phyloP scores from a whole-genome alignment of 768 basidiomycete species.

The Hysterangium stoloniferum region DNA sequence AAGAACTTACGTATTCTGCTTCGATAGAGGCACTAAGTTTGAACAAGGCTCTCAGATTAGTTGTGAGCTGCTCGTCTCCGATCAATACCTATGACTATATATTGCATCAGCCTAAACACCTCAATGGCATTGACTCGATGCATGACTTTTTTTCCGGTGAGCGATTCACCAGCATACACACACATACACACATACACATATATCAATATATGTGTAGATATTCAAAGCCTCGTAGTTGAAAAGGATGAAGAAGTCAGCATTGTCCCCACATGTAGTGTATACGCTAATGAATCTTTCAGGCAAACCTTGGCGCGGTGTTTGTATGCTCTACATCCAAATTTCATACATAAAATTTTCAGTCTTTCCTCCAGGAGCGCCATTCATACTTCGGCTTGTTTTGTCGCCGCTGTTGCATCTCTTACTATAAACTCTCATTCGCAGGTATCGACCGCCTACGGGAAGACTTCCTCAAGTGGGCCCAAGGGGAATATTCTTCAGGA shows the following conservation, averaged over 20 bases:
- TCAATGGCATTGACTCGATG: conserved; percentile 50
- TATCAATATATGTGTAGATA: conserved; percentile 34
- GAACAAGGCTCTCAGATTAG: conserved; percentile 37
- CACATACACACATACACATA: conserved; percentile 52
- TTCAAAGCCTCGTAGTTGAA: conserved; percentile 51
- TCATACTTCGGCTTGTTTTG: conserved; percentile 79
- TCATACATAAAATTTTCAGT: not conserved
- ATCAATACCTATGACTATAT: conserved; percentile 5
- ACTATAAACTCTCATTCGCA: conserved; percentile 66
- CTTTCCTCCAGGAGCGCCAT: conserved; percentile 45
- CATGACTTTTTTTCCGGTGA: conserved; percentile 45
- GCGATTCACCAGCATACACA: conserved; percentile 19
- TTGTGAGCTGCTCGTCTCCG: conserved; percentile 20
- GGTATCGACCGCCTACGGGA: conserved; percentile 59
- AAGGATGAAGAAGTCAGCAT: conserved; percentile 44
- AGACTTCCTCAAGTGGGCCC: conserved; percentile 57
- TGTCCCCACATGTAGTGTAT: not conserved
- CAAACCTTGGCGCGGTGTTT: conserved; percentile 10
- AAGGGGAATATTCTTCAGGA: not conserved
- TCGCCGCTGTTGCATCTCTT: conserved; percentile 68
- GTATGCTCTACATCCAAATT: conserved; percentile 9
- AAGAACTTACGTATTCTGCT: conserved; percentile 35
- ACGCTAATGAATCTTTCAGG: conserved; percentile 14
- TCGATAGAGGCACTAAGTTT: conserved; percentile 35
- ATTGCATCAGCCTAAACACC: conserved; percentile 35